Conservation (phyloP, 345 rosid species). For the Pistacia vera region DNA sequence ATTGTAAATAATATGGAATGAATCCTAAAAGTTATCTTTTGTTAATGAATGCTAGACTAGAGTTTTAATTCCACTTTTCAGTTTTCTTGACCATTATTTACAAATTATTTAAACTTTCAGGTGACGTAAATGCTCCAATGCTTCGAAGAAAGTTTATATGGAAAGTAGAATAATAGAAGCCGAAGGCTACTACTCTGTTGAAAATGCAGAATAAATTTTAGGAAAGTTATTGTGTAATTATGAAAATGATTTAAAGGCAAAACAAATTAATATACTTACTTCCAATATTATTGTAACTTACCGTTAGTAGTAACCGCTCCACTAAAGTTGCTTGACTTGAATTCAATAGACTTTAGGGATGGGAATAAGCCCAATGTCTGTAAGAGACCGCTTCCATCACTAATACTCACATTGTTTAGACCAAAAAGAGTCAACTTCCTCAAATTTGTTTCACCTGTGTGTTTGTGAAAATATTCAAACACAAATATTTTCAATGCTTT, state of each 20-base stretch:
- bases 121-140: background rate
- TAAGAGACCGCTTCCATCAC: background rate
- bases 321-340: background rate
- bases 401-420: background rate
- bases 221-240: too few species aligned
- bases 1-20: too few species aligned
- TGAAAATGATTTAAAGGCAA: too few species aligned
- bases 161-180: background rate
- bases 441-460: background rate
- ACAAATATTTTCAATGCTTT: too few species aligned
- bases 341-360: background rate
- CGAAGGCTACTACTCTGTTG: background rate
- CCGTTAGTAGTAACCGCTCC: background rate
- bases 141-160: background rate
- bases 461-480: too few species aligned
- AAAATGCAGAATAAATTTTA: background rate
- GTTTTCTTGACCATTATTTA: too few species aligned
- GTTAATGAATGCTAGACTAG: too few species aligned
- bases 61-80: too few species aligned
- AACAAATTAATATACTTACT: too few species aligned
- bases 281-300: background rate
- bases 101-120: too few species aligned
- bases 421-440: background rate
- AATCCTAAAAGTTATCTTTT: too few species aligned
- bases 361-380: background rate